These are phyloP conservation scores for Metrosideros polymorpha DNA, from an alignment of 441 rosid species.

Conservation along the genomic window DNA sequence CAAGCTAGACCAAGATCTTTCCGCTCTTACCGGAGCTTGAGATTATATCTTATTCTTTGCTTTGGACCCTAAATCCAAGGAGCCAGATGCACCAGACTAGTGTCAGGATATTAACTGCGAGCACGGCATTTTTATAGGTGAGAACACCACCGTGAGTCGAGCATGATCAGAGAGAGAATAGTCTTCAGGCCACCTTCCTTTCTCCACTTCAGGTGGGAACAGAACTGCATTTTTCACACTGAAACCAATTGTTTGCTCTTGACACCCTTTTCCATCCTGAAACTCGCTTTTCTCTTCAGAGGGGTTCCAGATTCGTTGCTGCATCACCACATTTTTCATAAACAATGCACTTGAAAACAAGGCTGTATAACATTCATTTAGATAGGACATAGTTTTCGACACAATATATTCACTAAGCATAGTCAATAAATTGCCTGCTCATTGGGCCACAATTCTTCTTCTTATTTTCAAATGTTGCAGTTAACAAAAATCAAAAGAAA, in stretches of 20 bases:
- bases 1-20: not conserved
- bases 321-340: slow-evolving; percentile 12
- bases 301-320: slow-evolving; percentile 79
- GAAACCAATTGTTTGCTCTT: slow-evolving; percentile 64
- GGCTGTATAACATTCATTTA: not conserved
- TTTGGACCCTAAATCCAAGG: not conserved
- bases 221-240: slow-evolving; percentile 92
- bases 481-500: not conserved
- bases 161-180: slow-evolving; percentile 91
- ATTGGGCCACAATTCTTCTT: not conserved
- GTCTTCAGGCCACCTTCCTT: slow-evolving; percentile 88
- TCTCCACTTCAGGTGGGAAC: slow-evolving; percentile 90
- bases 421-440: not conserved
- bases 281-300: slow-evolving; percentile 20
- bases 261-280: slow-evolving; percentile 20
- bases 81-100: not conserved
- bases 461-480: not conserved
- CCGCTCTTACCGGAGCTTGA: not conserved
- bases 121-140: slow-evolving; percentile 84
- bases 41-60: not conserved
- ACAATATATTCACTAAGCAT: not conserved
- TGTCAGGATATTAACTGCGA: slow-evolving; percentile 26
- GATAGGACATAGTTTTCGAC: not conserved
- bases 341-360: not conserved
- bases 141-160: slow-evolving; percentile 82